Conservation (phyloP, 495 filamentous ascomycete genomes). For the Penicillium samsonianum region DNA sequence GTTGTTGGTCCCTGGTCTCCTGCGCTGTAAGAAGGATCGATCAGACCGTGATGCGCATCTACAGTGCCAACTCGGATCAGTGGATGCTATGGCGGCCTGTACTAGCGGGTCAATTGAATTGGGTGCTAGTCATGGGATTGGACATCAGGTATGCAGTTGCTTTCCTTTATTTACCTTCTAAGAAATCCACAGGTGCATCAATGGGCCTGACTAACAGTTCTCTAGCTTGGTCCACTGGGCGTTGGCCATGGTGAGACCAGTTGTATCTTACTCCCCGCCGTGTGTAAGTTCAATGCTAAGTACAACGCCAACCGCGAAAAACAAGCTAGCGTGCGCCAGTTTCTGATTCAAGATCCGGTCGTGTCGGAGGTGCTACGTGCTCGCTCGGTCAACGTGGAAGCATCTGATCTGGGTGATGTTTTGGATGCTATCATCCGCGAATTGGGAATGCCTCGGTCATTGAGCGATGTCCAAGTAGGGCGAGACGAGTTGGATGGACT, state of each 20-base stretch:
- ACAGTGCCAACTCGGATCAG: conserved; percentile 55
- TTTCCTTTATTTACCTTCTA: background rate
- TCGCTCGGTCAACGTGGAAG: conserved; percentile 35
- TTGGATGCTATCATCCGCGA: conserved; percentile 56
- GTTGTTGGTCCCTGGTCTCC: conserved; percentile 51
- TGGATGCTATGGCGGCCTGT: conserved; percentile 57
- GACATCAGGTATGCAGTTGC: conserved; percentile 53
- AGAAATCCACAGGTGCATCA: background rate
- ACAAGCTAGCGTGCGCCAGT: conserved; percentile 49
- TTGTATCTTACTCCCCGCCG: conserved; percentile 62
- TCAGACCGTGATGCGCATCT: conserved; percentile 50
- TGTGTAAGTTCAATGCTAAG: conserved; percentile 59
- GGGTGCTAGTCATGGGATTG: conserved; percentile 66
- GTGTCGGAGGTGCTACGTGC: conserved; percentile 45
- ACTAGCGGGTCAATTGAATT: conserved; percentile 47
- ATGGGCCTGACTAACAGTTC: background rate
- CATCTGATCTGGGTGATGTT: conserved; percentile 53
- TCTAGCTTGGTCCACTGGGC: conserved; percentile 59
- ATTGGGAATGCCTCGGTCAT: conserved; percentile 56
- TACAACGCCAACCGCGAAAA: conserved; percentile 47
- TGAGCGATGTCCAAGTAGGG: conserved; percentile 56
- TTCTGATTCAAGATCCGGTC: conserved; percentile 48
- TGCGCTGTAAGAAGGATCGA: conserved; percentile 48
- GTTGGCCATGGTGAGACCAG: conserved; percentile 68
- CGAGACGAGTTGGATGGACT: conserved; percentile 53